Evolutionary conservation across 75 land plant species (phyloP).

Genomic region (Isoetes taiwanensis): DNA sequence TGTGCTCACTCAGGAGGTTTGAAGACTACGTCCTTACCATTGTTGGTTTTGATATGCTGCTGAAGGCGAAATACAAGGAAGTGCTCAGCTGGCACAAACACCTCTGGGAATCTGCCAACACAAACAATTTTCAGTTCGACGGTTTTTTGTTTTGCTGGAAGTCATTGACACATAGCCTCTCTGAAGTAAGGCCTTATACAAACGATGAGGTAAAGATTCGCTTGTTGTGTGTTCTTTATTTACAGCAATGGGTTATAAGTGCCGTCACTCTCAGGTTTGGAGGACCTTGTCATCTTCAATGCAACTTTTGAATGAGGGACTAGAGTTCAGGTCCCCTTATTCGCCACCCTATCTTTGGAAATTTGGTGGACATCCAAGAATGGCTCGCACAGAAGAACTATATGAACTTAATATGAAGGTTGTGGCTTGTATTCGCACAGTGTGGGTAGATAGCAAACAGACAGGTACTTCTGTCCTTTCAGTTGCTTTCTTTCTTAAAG

Average conservation of each 20-base stretch:
- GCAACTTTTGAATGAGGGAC: too few relatives aligned
- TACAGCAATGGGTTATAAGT: too few relatives aligned
- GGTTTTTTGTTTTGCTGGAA: constrained; percentile 23
- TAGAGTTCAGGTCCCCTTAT: neutral
- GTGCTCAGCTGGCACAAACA: constrained; percentile 25
- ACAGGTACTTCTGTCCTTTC: too few relatives aligned
- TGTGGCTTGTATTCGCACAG: constrained; percentile 18
- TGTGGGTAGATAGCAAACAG: constrained; percentile 25
- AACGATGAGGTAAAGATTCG: too few relatives aligned
- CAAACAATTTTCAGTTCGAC: constrained; percentile 14
- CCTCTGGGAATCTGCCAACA: constrained; percentile 18
- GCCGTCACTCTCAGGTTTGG: too few relatives aligned
- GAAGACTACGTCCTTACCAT: constrained; percentile 35
- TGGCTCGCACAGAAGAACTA: constrained; percentile 36
- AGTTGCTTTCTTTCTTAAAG: too few relatives aligned
- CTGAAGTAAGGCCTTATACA: too few relatives aligned
- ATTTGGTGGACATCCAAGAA: constrained; percentile 67
- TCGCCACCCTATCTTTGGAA: constrained; percentile 66
- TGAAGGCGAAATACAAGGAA: neutral
- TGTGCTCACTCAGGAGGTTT: constrained; percentile 29
- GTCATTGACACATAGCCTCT: constrained; percentile 14
- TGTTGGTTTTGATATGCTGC: neutral
- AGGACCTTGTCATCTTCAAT: too few relatives aligned
- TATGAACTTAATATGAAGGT: constrained; percentile 38
- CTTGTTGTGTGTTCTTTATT: too few relatives aligned